These are phyloP conservation scores for Rhizopogon rudus DNA, from an alignment of 768 basidiomycete genomes.

Conservation along the genomic window DNA sequence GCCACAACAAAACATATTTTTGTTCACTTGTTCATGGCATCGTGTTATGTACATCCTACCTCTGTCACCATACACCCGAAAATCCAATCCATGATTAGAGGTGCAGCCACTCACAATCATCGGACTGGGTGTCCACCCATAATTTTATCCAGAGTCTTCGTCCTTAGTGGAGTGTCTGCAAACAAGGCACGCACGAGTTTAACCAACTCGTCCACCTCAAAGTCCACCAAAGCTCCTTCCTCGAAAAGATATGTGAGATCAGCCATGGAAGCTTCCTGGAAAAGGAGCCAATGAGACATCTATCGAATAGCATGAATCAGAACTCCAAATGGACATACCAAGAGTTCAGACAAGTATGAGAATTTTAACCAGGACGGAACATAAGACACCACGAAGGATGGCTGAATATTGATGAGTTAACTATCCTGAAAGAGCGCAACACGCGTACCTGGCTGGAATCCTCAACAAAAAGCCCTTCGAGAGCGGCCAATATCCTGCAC, in stretches of 20 bases:
- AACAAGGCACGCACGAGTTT: constrained; percentile 83
- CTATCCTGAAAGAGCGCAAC: not conserved
- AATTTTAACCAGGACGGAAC: constrained; percentile 96
- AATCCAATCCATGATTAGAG: too few species aligned
- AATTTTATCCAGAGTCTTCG: constrained; percentile 76
- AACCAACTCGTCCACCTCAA: constrained; percentile 77
- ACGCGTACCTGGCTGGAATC: constrained; percentile 50
- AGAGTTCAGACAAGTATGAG: constrained; percentile 86
- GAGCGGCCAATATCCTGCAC: constrained; percentile 68
- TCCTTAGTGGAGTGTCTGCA: constrained; percentile 78
- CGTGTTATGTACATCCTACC: not conserved
- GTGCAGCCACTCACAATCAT: not conserved
- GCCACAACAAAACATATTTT: too few species aligned
- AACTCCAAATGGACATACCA: constrained; percentile 47
- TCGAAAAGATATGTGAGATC: constrained; percentile 93
- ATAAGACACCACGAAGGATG: constrained; percentile 75
- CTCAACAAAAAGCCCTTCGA: constrained; percentile 79
- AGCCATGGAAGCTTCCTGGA: constrained; percentile 84
- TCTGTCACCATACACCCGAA: not conserved
- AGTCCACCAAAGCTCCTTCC: constrained; percentile 86
- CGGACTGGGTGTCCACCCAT: constrained; percentile 50
- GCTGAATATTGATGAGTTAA: constrained; percentile 30
- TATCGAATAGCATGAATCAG: not conserved
- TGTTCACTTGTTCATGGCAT: too few species aligned
- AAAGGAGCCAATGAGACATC: constrained; percentile 1